phyloP scores from a whole-genome alignment of 225 moss, liverwort and hornwort genomes.

The Polytrichum formosum region DNA sequence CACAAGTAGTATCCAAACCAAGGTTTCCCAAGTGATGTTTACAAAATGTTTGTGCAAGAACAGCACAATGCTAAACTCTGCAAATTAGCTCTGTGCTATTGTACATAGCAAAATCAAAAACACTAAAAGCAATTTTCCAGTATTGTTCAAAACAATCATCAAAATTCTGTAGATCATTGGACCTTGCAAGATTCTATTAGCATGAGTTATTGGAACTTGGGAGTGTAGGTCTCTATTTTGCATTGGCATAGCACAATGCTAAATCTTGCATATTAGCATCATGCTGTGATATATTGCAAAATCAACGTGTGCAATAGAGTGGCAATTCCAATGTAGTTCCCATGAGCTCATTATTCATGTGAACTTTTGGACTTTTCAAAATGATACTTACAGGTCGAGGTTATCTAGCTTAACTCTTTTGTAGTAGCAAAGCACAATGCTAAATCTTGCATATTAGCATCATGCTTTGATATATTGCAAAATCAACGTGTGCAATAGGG shows the following conservation, averaged over 20 bases:
- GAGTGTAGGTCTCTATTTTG: not conserved
- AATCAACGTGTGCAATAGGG: conserved; percentile 7
- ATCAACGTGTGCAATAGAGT: conserved; percentile 8
- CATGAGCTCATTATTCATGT: not conserved
- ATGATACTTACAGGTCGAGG: too few relatives aligned
- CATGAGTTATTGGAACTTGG: not conserved
- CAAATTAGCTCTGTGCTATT: not conserved
- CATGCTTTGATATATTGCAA: conserved; percentile 8
- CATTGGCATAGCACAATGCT: conserved; percentile 1
- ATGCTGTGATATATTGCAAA: conserved; percentile 2
- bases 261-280: conserved; percentile 1
- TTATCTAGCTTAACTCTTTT: not conserved
- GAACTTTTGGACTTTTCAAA: too few relatives aligned
- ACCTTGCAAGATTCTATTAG: not conserved
- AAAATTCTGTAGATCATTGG: not conserved
- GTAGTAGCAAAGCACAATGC: conserved; percentile 1
- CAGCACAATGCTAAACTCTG: not conserved
- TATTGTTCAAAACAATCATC: too few relatives aligned
- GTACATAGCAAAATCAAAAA: not conserved
- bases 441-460: conserved; percentile 4
- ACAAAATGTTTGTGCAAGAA: not conserved
- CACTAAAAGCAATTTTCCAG: too few relatives aligned
- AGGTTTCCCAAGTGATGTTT: not conserved
- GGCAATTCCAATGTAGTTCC: conserved; percentile 1
- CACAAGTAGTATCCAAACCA: not conserved